Evolutionary conservation across 192 early-diverging fungal species (phyloP), one percentile per base, ranked within the genome.

Genomic region (Podila minutissima): DNA sequence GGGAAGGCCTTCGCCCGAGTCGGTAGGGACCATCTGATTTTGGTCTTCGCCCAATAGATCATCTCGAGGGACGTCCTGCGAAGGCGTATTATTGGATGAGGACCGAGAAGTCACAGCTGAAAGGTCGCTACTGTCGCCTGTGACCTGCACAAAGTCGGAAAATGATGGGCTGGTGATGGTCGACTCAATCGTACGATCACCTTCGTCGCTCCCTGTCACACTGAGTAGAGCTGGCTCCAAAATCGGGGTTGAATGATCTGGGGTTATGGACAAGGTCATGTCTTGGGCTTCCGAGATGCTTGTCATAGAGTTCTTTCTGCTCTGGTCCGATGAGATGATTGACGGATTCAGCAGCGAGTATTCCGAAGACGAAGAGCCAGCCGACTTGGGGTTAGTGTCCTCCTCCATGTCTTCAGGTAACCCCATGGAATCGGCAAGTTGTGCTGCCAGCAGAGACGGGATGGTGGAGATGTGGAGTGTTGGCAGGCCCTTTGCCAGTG

Each of bases 111-210:
- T 68, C 32, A 22, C 33, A 11, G 62, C 66, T 46, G 69, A 70
- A 57, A 66, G 63, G 48, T 77, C 69, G 4, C 71, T 46, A 17
- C 15, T 46, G 15, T 46, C 41, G 62, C 19, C 20, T 0, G 32
- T 59, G n/a, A 78, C 50, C 50, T 71, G 75, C 15, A 71, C 69
- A 62, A 78, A 78, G 24, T 78, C 75, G 8, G 75, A 78, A 17
- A 78, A 67, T 15, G 69, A 71, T 24, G 75, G 69, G 26, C 75
- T 71, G 22, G 69, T 71, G 31, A 70, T 35, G 35, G 33, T 35
- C 20, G 35, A 35, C 53, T 22, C 24, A 24, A 26, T 24, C 2
- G 53, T n/a, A 9, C 8, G 53, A 55, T 55, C 24, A 55, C n/a
- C 24, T 6, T 22, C 50, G 24, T 55, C 53, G 24, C 24, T 55